Evolutionary conservation across 2,329 filamentous ascomycete genomes (phyloP).

Genomic region (Ophiostoma ulmi): DNA sequence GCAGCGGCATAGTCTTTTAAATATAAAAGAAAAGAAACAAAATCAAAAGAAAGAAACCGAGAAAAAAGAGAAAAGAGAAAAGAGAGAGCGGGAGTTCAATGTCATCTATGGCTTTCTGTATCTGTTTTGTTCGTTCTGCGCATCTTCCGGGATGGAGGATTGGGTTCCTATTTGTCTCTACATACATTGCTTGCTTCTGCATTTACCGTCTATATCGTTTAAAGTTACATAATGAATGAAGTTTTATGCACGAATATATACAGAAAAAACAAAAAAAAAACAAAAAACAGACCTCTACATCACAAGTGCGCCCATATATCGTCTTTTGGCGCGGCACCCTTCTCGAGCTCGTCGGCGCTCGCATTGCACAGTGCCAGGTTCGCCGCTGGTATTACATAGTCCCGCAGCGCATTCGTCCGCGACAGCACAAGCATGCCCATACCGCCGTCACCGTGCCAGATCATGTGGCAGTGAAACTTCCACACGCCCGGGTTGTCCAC

Average conservation of each 20-base stretch:
- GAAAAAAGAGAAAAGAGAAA: conserved; percentile 10
- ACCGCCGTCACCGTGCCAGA: conserved; percentile 38
- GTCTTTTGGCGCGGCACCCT: conserved; percentile 35
- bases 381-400: conserved; percentile 42
- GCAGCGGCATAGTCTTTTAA: neutral
- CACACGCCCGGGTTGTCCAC: conserved; percentile 47
- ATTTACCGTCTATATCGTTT: neutral
- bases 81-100: conserved; percentile 3
- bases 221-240: neutral
- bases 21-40: neutral
- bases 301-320: conserved; percentile 5
- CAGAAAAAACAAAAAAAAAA: neutral
- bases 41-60: neutral
- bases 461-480: conserved; percentile 40
- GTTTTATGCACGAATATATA: neutral
- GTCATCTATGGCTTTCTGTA: neutral
- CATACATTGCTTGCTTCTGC: conserved; percentile 4
- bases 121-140: neutral
- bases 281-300: neutral
- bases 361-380: conserved; percentile 44
- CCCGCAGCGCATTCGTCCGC: conserved; percentile 42
- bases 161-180: conserved; percentile 3
- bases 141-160: conserved; percentile 9
- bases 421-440: conserved; percentile 43
- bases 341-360: conserved; percentile 41